These are phyloP conservation scores for Globisporangium nodosum DNA, from an alignment of 352 stramenopile species.

Conservation along the genomic window DNA sequence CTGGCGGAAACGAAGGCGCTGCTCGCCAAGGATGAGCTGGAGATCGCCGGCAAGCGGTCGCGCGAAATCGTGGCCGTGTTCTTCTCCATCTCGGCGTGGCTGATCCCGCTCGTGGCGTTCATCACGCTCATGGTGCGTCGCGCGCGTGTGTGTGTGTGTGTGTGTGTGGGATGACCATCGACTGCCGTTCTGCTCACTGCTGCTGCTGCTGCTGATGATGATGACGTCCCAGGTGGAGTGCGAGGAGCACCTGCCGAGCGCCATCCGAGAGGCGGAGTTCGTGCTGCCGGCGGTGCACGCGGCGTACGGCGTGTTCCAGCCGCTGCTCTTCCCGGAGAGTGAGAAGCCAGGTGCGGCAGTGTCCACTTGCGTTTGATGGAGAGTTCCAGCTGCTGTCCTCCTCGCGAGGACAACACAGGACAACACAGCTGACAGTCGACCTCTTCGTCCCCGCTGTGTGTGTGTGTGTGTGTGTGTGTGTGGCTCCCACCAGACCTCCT, in stretches of 20 bases:
- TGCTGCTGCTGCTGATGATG: background rate
- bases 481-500: slow-evolving; percentile 15
- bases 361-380: background rate
- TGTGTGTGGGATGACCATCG: background rate
- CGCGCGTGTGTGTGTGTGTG: background rate
- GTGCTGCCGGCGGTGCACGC: slow-evolving; percentile 33
- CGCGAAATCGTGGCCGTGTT: slow-evolving; percentile 36
- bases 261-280: slow-evolving; percentile 26
- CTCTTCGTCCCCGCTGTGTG: too few relatives aligned
- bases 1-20: slow-evolving; percentile 22
- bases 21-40: slow-evolving; percentile 31
- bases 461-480: too few relatives aligned
- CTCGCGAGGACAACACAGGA: background rate
- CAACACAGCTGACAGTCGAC: too few relatives aligned
- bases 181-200: background rate
- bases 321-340: slow-evolving; percentile 25
- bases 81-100: slow-evolving; percentile 37
- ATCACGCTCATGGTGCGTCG: slow-evolving; percentile 33
- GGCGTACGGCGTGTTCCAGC: slow-evolving; percentile 26
- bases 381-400: background rate
- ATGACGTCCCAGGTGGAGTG: slow-evolving; percentile 28
- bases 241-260: slow-evolving; percentile 24
- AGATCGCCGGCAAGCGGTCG: slow-evolving; percentile 35
- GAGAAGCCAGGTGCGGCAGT: slow-evolving; percentile 26
- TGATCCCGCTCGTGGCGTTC: slow-evolving; percentile 36